These are phyloP conservation scores for Leccinum aurantiacum DNA, from an alignment of 768 basidiomycete genomes.

Conservation along the genomic window DNA sequence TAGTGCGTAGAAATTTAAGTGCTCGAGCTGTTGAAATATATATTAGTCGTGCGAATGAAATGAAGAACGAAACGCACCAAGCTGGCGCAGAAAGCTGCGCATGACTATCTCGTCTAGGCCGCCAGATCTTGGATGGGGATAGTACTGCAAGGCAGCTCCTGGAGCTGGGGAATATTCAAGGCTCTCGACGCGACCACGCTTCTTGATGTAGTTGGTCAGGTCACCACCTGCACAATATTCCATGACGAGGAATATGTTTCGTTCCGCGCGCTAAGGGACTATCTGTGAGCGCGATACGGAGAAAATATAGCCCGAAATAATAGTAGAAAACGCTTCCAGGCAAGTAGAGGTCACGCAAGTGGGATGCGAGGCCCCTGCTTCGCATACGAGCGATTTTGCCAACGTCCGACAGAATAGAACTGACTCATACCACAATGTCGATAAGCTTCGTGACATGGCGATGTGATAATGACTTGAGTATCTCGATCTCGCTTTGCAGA, in stretches of 20 bases:
- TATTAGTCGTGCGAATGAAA: neutral
- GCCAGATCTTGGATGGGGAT: slow-evolving; percentile 87
- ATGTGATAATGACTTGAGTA: slow-evolving; percentile 91
- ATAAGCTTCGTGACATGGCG: slow-evolving; percentile 90
- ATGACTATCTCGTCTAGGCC: slow-evolving; percentile 90
- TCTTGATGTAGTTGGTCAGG: slow-evolving; percentile 95
- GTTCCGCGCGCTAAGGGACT: slow-evolving; percentile 59
- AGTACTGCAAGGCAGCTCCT: slow-evolving; percentile 74
- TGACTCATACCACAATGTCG: slow-evolving; percentile 77
- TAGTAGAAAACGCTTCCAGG: neutral
- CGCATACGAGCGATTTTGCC: neutral
- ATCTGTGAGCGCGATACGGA: slow-evolving; percentile 10
- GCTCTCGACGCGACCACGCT: slow-evolving; percentile 88
- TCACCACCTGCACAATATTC: slow-evolving; percentile 97
- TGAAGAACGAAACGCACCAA: slow-evolving; percentile 50
- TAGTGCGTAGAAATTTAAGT: slow-evolving; percentile 84
- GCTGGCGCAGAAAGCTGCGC: slow-evolving; percentile 87
- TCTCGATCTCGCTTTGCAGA: slow-evolving; percentile 96
- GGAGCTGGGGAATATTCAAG: slow-evolving; percentile 77
- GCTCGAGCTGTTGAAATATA: slow-evolving; percentile 71
- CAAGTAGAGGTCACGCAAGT: neutral
- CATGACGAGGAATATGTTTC: slow-evolving; percentile 92
- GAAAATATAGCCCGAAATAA: neutral
- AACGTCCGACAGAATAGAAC: slow-evolving; percentile 3
- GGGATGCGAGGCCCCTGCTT: neutral